Evolutionary conservation across 306 rosid species (phyloP).

Genomic region (Lupinus albus): DNA sequence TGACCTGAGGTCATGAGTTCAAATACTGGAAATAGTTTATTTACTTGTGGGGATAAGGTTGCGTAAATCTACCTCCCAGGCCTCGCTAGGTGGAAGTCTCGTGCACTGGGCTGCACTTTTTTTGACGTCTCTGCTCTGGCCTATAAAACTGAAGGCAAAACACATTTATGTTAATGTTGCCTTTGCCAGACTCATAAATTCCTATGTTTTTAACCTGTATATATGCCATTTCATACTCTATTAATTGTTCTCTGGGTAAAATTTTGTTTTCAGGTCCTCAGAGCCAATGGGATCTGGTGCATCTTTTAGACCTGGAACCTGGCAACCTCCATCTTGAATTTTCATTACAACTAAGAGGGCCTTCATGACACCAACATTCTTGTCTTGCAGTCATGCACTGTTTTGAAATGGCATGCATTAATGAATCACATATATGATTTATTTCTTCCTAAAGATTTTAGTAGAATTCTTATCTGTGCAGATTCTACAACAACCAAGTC

Average conservation of each 20-base stretch:
- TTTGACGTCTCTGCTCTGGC: background rate
- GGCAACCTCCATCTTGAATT: constrained; percentile 89
- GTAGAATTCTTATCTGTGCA: constrained; percentile 2
- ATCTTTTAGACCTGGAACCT: constrained; percentile 79
- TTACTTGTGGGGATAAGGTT: too few relatives aligned
- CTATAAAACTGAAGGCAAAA: background rate
- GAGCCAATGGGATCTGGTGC: constrained; percentile 81
- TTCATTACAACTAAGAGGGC: constrained; percentile 2
- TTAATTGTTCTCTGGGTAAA: constrained; percentile 1
- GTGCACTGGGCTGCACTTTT: too few relatives aligned
- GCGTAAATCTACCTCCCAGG: too few relatives aligned
- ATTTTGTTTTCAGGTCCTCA: constrained; percentile 56
- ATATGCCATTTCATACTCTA: background rate
- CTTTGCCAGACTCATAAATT: constrained; percentile 9
- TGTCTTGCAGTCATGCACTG: constrained; percentile 4
- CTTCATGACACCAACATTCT: constrained; percentile 33
- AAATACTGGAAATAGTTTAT: too few relatives aligned
- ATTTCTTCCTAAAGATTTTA: constrained; percentile 34
- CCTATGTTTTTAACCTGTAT: constrained; percentile 18
- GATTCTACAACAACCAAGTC: too few relatives aligned
- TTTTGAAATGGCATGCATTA: constrained; percentile 17
- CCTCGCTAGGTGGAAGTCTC: too few relatives aligned
- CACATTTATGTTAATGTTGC: background rate
- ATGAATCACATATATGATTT: background rate
- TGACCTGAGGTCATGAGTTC: too few relatives aligned